Evolutionary conservation across 169 alveolate species (phyloP), one percentile per base, ranked within the genome.

Genomic region (Toxoplasma gondii): DNA sequence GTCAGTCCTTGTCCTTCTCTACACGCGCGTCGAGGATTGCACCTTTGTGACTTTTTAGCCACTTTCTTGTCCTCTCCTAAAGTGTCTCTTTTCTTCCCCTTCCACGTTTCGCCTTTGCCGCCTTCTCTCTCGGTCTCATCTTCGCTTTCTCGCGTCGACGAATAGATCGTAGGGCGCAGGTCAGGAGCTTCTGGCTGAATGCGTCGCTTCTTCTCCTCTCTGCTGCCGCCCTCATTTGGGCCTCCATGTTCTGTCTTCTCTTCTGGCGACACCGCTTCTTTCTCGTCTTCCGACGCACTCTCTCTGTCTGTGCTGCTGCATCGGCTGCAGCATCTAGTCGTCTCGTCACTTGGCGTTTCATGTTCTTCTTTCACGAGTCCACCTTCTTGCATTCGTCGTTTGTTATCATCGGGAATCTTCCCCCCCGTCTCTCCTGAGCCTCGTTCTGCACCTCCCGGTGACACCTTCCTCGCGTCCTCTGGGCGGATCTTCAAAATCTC

Each of bases 21-120:
- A 27, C 90, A 82, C 34, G 90, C 90, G 22, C 90, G 54, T 4
- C 90, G 54, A 29, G 90, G 90, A 36, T 82, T 82, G n/a, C 22
- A 78, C 0, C 86, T 41, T 10, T n/a, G 86, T 17, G 45, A n/a
- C 16, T 12, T 4, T 12, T 4, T 4, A 4, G 58, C 58, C 4
- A 12, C 58, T 49, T 49, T 49, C 58, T 4, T 12, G 58, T 49
- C 12, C 58, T 49, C 58, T 49, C 86, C 39, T 16, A 36, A n/a
- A 19, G 45, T 16, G 27, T 17, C 22, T 31, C 45, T 78, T 19
- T 27, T 27, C 27, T 27, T 7, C n/a, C 43, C 45, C 45, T 10
- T 27, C 22, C 86, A n/a, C 39, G 4, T 4, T 19, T 45, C 86
- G 43, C 45, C 43, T 1, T 29, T 78, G 86, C n/a, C 74, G 9